Base-by-base conservation (phyloP, 805 yeast genomes). In the Ascoidea rubescens region DNA sequence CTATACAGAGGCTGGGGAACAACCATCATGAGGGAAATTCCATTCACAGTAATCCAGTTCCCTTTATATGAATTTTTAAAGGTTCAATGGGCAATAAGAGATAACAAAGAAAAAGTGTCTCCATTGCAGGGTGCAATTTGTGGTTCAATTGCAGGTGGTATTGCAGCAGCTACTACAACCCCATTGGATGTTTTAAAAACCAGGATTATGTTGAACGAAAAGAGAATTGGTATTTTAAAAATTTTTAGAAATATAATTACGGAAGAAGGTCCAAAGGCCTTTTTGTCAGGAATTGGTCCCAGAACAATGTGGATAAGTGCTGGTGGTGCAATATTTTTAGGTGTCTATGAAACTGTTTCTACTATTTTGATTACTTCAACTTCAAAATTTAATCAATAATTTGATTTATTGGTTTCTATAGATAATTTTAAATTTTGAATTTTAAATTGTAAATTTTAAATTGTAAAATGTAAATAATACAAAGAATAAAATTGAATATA, bases 231-330 rank as follows among this genome's bases (percentile, higher is more conserved):
- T 0, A 67, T 80, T 0, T 46, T 65, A 5, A 58, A 64, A 10
- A 65, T 89, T 54, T 78, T 83, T 1, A 67, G 62, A 42, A 71
- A 69, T 8, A 74, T 90, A 49, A 65, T 73, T n/a, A 63, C 62
- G 21, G 89, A 85, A 52, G 96, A 89, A 63, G 97, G 97, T 0
- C 68, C 71, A 46, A 58, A 63, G 5, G 88, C 84, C 0, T 88
- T 93, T 58, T 77, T 79, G 63, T 77, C 77, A 49, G 99, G 99
- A 12, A 74, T 91, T 31, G 97, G 96, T 0, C 98, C 99, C 4
- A 75, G 99, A 64, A 90, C 97, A 0, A 73, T 86, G 79, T 93
- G 99, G 99, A 91, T 93, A 53, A 83, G 95, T 68, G 93, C 95
- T 4, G 99, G 99, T 21, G 99, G 99, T 32, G 96, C 98, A 16